Base-by-base conservation (phyloP, 257 asterid species). In the Catharanthus roseus region DNA sequence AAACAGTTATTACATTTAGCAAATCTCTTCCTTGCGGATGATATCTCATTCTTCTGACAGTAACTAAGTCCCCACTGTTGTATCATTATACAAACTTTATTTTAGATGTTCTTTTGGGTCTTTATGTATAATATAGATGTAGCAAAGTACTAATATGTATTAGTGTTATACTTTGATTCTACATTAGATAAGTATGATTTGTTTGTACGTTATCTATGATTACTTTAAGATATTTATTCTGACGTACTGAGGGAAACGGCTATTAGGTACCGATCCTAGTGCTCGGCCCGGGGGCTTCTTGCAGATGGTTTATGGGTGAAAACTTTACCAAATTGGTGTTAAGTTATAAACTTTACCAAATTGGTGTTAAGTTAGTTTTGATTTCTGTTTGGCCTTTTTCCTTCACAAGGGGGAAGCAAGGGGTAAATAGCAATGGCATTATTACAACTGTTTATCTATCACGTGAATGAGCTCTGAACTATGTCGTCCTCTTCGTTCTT, bases 41-140 rank as follows among this genome's bases (percentile, higher is more conserved):
- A 34, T 8, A 6, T 54, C 23, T n/a, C 58, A 68, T 60, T 69
- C 47, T 36, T 61, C 62, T 2, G 44, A 24, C 0, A 12, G 55
- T 74, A 42, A 11, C 38, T 54, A 34, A 1, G 57, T 61, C 3
- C 50, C 55, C 39, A 18, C 18, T 50, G 26, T 49, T 64, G 60
- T 67, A 79, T 36, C 53, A 65, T 49, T 50, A 57, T 5, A 44
- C 67, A 7, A 54, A 70, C 28, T 18, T 21, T 21, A n/a, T 41
- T 60, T 29, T 16, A 73, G 31, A 56, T n/a, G n/a, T n/a, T n/a
- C n/a, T n/a, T 63, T 51, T 61, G 44, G 65, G n/a, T n/a, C 68
- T 21, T 11, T 34, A 21, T 33, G 34, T 26, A 50, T 34, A 42
- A 16, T 60, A 3, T 33, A 6, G 5, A n/a, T n/a, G n/a, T n/a